Evolutionary conservation across 768 basidiomycete species (phyloP), one percentile per base, ranked within the genome.

Genomic region (Termitomyces sp.): DNA sequence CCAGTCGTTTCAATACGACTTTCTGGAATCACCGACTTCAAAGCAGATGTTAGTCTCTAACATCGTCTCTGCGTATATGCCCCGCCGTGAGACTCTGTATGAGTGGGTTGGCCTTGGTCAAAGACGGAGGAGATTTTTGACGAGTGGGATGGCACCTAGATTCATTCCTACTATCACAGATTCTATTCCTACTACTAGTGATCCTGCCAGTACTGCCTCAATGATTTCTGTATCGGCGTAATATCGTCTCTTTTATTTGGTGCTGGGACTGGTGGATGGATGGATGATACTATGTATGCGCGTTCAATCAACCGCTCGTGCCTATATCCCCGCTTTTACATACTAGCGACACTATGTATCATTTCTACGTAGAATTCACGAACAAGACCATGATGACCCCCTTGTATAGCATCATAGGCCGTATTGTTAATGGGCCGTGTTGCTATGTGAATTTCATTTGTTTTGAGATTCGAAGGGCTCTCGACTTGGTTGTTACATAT

Each of bases 71-170:
- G 37, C 54, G 10, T 63, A 58, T 30, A 34, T 62, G 14, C 65
- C 63, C 4, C 42, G 51, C 12, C 51, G 65, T 7, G 65, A 67
- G 24, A 45, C 37, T 4, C 53, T 67, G 5, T 65, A 61, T 49
- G 49, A 63, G 7, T 65, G 56, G 57, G 64, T 66, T 48, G 65
- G 65, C 16, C 56, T 67, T 39, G 64, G 64, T 24, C 43, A 48
- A 27, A 33, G 39, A 42, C 37, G 27, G 37, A 20, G 37, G 22
- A 24, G 51, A 14, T 43, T 54, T 13, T 9, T 20, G 16, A 42
- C 36, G 32, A 22, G 34, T 5, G 12, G 9, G 3, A 27, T n/a
- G 47, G 47, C 47, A 5, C 6, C 27, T 37, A 26, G 33, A 7
- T 20, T 37, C n/a, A 47, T n/a, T 43, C 18, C 50, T 37, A 9